Conservation (phyloP, 139 green algal genomes). For the Chlamydomonas sp. region DNA sequence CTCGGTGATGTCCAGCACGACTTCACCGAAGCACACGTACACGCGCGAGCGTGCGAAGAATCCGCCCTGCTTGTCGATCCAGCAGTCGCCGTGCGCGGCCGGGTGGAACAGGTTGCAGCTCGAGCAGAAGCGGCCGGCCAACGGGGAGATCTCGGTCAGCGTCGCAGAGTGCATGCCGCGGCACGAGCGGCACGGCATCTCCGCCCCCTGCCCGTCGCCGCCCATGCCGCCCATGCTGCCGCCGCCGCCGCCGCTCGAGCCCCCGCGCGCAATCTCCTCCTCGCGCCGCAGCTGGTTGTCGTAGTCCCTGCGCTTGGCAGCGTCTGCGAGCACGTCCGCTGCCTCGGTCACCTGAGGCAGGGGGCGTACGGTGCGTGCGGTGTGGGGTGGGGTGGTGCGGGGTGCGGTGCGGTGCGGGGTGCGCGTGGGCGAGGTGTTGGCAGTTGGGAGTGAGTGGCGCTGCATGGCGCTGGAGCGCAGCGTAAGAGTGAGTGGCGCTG, state of each 20-base stretch:
- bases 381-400: too few relatives aligned
- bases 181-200: conserved; percentile 8
- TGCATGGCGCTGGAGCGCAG: too few relatives aligned
- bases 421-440: too few relatives aligned
- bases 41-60: conserved; percentile 5
- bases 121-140: conserved; percentile 6
- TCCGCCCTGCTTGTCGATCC: conserved; percentile 9
- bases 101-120: conserved; percentile 2
- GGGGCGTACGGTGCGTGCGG: too few relatives aligned
- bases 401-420: too few relatives aligned
- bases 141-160: neutral
- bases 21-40: conserved; percentile 1
- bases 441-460: too few relatives aligned
- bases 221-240: neutral
- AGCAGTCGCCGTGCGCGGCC: neutral
- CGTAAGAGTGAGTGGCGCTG: too few relatives aligned
- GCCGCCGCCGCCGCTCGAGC: neutral
- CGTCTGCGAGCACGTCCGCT: conserved; percentile 5
- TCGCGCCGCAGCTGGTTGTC: conserved; percentile 2
- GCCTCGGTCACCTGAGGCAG: neutral
- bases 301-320: conserved; percentile 4
- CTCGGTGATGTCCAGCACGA: conserved; percentile 13
- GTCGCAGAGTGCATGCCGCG: neutral
- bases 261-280: neutral
- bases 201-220: too few relatives aligned